Evolutionary conservation across 257 asterid genomes (phyloP).

Genomic region (Penstemon barbatus): DNA sequence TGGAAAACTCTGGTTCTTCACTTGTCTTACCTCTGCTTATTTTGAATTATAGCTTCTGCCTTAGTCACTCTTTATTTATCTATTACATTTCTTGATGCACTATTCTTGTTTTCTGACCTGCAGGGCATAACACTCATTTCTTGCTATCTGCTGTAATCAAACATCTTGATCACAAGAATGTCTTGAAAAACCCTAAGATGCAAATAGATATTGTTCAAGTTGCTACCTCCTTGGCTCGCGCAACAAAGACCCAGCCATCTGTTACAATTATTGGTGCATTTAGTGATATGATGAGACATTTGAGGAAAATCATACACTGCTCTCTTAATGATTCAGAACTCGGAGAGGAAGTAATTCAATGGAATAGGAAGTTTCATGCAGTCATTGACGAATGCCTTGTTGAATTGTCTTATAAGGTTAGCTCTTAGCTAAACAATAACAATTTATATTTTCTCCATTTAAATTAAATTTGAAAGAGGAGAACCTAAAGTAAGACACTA

Average conservation of each 20-base stretch:
- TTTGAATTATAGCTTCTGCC: conserved; percentile 7
- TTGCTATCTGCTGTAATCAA: conserved; percentile 70
- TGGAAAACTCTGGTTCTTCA: conserved; percentile 61
- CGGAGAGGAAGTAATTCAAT: conserved; percentile 59
- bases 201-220: conserved; percentile 73
- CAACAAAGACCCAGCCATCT: conserved; percentile 61
- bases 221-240: conserved; percentile 56
- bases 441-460: background rate
- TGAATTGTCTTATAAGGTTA: conserved; percentile 65
- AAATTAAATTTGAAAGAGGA: conserved; percentile 21
- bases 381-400: conserved; percentile 72
- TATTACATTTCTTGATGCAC: conserved; percentile 23
- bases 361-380: conserved; percentile 54
- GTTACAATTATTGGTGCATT: conserved; percentile 63
- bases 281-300: conserved; percentile 78
- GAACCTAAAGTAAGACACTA: conserved; percentile 29
- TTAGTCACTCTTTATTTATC: conserved; percentile 28
- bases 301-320: conserved; percentile 66
- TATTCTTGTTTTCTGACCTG: conserved; percentile 36
- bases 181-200: conserved; percentile 54
- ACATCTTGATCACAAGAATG: conserved; percentile 81
- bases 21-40: conserved; percentile 23
- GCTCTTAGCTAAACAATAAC: background rate
- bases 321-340: conserved; percentile 58
- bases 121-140: conserved; percentile 66